Evolutionary conservation across 2,329 filamentous ascomycete species (phyloP), one percentile per base, ranked within the genome.

Genomic region (Fusarium globosum): DNA sequence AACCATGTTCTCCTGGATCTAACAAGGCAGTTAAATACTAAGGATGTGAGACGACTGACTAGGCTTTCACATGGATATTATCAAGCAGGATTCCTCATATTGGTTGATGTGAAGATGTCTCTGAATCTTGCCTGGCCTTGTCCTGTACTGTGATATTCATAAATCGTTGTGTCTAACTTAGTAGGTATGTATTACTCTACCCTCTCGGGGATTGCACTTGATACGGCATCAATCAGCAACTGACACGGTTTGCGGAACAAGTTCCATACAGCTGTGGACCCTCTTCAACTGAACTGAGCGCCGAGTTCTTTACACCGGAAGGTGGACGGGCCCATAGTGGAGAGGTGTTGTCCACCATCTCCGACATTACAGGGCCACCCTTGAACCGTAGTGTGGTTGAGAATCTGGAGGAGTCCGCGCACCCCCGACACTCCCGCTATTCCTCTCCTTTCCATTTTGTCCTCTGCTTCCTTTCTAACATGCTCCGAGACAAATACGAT

Each of bases 281-380:
- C 59, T 65, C 36, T 38, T 65, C 38, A 68, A 68, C 55, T 68
- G 33, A 69, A 68, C 52, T 69, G 56, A 68, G 52, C 56, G 66
- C 61, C 61, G 60, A 67, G 62, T 56, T 72, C 53, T 58, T 68
- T 55, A 60, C 61, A 46, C 62, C 69, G 63, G 59, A 68, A 52
- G 60, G 5, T 13, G 10, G 30, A 70, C 68, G 52, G 43, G 71
- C 58, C 65, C 68, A 73, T 73, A 76, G 76, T 71, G 71, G 71
- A 64, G 71, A 49, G 60, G 38, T 63, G 42, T 60, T 66, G 53
- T 78, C 74, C 76, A 74, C 72, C 70, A 75, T 76, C 71, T 77
- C 76, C 74, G 74, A 73, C 57, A 59, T 49, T 55, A 45, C 65
- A 69, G 65, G 66, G 68, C 65, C 42, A 64, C 57, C 66, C 66